Conservation (phyloP, 257 asterid species). For the Cinchona pubescens region DNA sequence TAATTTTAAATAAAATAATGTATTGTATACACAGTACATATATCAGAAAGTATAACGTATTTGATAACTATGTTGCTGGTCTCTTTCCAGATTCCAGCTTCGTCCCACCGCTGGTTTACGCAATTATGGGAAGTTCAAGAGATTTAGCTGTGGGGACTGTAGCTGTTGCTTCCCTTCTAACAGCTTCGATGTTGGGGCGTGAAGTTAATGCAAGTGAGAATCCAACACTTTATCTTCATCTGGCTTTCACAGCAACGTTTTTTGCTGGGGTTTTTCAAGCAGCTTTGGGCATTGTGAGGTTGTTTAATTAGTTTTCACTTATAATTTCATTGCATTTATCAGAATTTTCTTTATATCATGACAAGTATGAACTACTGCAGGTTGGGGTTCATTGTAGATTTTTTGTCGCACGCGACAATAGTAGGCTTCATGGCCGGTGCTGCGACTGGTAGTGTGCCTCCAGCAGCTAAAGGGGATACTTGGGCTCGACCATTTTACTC, state of each 20-base stretch:
- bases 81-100: slow-evolving; percentile 69
- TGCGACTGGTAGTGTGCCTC: slow-evolving; percentile 84
- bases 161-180: slow-evolving; percentile 79
- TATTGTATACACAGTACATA: no score
- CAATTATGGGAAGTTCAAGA: slow-evolving; percentile 86
- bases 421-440: slow-evolving; percentile 98
- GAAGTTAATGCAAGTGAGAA: slow-evolving; percentile 50
- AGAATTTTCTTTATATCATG: neutral
- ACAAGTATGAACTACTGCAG: slow-evolving; percentile 36
- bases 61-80: neutral
- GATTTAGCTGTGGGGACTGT: slow-evolving; percentile 92
- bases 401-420: slow-evolving; percentile 93
- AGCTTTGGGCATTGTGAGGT: slow-evolving; percentile 74
- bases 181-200: slow-evolving; percentile 58
- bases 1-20: no score
- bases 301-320: neutral
- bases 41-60: no score
- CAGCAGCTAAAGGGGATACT: slow-evolving; percentile 81
- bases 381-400: slow-evolving; percentile 91
- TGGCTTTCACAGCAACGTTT: slow-evolving; percentile 81
- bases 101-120: slow-evolving; percentile 76
- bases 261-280: slow-evolving; percentile 75
- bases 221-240: slow-evolving; percentile 64
- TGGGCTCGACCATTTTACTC: slow-evolving; percentile 81
- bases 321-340: neutral